A percentile compares a stretch with the other conserved stretches of the same genome.
Conservation (phyloP, 441 rosid genomes). For the Euphorbia schlechtendalii region DNA sequence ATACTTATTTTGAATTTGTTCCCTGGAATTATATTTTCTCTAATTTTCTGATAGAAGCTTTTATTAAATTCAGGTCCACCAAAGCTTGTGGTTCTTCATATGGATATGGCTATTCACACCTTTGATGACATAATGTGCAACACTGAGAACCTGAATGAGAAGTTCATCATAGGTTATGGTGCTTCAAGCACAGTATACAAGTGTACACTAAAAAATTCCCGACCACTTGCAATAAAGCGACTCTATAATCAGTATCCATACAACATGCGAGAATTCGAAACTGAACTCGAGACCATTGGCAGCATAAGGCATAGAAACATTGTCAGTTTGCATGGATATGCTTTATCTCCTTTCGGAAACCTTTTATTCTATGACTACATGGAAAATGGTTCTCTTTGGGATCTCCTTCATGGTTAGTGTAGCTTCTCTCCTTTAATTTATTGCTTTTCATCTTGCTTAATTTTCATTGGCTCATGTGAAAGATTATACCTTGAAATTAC, state of each 20-base stretch:
- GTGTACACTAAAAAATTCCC: slow-evolving; percentile 66
- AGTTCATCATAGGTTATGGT: slow-evolving; percentile 75
- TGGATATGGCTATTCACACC: slow-evolving; percentile 93
- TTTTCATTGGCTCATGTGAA: neutral
- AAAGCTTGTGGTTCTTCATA: slow-evolving; percentile 85
- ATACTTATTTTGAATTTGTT: neutral
- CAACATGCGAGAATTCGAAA: slow-evolving; percentile 70
- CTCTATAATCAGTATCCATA: slow-evolving; percentile 58
- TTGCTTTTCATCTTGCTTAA: neutral
- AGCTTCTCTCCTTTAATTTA: neutral
- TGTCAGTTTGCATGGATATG: slow-evolving; percentile 85
- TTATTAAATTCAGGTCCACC: slow-evolving; percentile 43
- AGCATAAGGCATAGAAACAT: slow-evolving; percentile 88
- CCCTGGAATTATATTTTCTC: neutral
- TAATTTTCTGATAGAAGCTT: neutral
- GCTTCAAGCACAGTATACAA: slow-evolving; percentile 89
- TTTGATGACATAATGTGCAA: slow-evolving; percentile 83
- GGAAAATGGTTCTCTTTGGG: slow-evolving; percentile 96
- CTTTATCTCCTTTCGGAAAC: slow-evolving; percentile 66
- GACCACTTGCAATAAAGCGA: slow-evolving; percentile 91
- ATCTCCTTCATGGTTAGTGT: slow-evolving; percentile 90
- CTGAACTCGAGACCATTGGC: slow-evolving; percentile 91
- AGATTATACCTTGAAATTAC: too few species aligned
- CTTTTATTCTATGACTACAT: slow-evolving; percentile 94
- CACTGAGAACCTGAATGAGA: slow-evolving; percentile 78